Evolutionary conservation across 1,284 basidiomycete genomes (phyloP).

Genomic region (Cutaneotrichosporon mucoides): DNA sequence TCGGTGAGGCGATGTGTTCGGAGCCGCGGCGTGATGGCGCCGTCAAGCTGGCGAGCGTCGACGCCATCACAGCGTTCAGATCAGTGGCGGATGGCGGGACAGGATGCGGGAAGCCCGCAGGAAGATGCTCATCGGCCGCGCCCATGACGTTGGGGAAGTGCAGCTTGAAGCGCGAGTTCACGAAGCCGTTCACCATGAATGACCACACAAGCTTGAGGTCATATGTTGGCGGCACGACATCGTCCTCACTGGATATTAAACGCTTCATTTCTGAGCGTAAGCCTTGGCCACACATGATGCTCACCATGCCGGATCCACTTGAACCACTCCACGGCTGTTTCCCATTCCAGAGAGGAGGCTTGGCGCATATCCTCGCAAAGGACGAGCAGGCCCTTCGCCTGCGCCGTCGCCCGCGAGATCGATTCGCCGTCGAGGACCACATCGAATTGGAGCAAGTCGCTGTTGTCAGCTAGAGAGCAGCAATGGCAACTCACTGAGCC

Average conservation of each 20-base stretch:
- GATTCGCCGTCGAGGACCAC: background rate
- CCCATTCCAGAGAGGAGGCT: slow-evolving; percentile 30
- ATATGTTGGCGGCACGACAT: slow-evolving; percentile 21
- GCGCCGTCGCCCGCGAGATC: background rate
- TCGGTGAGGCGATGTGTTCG: background rate
- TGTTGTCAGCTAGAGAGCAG: background rate
- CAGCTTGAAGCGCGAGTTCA: slow-evolving; percentile 23
- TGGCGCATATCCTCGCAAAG: slow-evolving; percentile 35
- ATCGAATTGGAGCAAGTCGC: slow-evolving; percentile 3
- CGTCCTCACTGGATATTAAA: slow-evolving; percentile 3
- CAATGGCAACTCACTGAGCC: slow-evolving; percentile 7
- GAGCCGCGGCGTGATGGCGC: background rate
- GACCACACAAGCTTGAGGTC: slow-evolving; percentile 45
- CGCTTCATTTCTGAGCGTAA: slow-evolving; percentile 13
- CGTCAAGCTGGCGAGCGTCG: slow-evolving; percentile 1
- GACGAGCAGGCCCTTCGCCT: slow-evolving; percentile 5
- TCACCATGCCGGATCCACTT: slow-evolving; percentile 45
- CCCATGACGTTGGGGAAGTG: slow-evolving; percentile 30
- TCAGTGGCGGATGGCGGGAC: background rate
- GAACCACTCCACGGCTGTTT: slow-evolving; percentile 37
- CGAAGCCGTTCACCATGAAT: slow-evolving; percentile 39
- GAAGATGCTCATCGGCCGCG: slow-evolving; percentile 8
- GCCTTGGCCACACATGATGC: background rate
- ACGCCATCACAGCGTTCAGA: slow-evolving; percentile 10
- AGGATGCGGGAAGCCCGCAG: background rate